Conservation (phyloP, 202 grass and related monocot species). For the Eragrostis tef region DNA sequence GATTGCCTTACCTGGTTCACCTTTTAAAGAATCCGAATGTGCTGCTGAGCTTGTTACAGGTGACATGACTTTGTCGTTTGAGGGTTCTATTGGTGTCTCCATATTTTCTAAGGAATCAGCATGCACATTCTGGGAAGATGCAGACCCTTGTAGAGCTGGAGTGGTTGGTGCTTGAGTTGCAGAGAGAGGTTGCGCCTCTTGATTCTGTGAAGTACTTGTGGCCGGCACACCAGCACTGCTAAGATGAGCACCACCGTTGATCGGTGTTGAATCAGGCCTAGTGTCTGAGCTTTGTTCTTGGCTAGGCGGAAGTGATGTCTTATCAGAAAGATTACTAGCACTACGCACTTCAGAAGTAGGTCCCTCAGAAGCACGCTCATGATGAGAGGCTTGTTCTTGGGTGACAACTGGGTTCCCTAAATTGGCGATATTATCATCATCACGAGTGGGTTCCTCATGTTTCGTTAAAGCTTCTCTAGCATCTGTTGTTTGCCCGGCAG, state of each 20-base stretch:
- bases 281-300: conserved; percentile 17
- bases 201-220: conserved; percentile 9
- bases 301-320: conserved; percentile 4
- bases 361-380: conserved; percentile 7
- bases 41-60: not conserved
- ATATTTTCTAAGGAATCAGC: not conserved
- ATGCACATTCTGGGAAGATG: not conserved
- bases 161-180: not conserved
- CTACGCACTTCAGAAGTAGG: not conserved
- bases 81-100: conserved; percentile 11
- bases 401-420: not conserved
- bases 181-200: not conserved
- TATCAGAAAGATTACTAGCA: conserved; percentile 3
- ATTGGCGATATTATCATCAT: not conserved
- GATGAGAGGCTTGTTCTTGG: conserved; percentile 1
- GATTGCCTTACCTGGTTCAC: conserved; percentile 26
- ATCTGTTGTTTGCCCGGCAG: not conserved
- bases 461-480: not conserved
- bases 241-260: not conserved
- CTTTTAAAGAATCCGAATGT: conserved; percentile 15
- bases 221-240: not conserved
- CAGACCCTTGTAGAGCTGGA: not conserved
- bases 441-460: not conserved
- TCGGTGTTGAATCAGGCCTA: not conserved
- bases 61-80: conserved; percentile 1